Base-by-base conservation (phyloP, 176 grass and related monocot species). In the Carex pumila region DNA sequence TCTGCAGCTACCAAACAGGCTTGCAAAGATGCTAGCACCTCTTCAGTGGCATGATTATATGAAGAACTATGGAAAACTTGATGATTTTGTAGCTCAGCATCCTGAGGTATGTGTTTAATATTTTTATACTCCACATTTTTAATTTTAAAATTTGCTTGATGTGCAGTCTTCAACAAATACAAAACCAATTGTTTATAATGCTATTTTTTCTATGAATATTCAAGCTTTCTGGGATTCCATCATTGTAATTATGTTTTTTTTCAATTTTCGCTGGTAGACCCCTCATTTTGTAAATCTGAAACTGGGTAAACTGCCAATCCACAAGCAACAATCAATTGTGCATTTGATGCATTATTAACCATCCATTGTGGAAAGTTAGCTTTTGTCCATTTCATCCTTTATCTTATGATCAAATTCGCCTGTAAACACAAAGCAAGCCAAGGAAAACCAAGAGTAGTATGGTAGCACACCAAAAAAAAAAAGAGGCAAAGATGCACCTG, bases 21-120 rank as follows among this genome's bases (percentile, higher is more conserved):
- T 99, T 85, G 93, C 85, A 1, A 99, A 95, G 93, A 91, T 99
- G 90, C 83, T 99, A 85, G 89, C 93, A 70, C 96, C 96, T 88
- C 96, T 99, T 85, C 92, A 95, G 71, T 99, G 96, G 96, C 91
- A 95, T 85, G 96, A 99, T 80, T 99, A 99, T 71, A 95, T 93
- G 89, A 94, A 93, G 71, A 87, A 94, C 47, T 99, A 93, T 58
- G 96, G 96, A 72, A 99, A 90, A 87, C 89, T 99, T 75, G 96
- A 95, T 36, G 93, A 99, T 90, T 99, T 99, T 91, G 96, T 99
- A 76, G 86, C 91, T 89, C 81, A 84, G 76, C 96, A 95, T 81
- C 93, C 85, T 79, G 93, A 99, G 90, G 96, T 99, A 78, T 45
- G 78, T 85, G 70, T 81, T 64, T 73, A 3, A 56, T 61, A 65